Percentiles rank a stretch among this genome's conserved stretches.
Evolutionary conservation across 2,329 filamentous ascomycete species (phyloP).

Genomic region (Botrytis galanthina): DNA sequence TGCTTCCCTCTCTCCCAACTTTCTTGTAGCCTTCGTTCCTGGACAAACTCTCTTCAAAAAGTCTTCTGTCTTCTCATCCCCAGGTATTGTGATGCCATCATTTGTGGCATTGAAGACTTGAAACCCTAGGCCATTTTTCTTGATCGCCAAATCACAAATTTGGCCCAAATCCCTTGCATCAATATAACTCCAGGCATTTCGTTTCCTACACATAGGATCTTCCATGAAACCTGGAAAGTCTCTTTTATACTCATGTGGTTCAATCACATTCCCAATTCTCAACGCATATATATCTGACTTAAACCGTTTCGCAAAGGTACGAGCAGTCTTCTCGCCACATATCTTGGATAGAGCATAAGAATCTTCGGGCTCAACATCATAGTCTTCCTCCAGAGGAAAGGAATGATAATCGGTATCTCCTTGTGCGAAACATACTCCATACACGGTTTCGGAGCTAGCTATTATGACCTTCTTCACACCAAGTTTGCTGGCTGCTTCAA

Average conservation of each 20-base stretch:
- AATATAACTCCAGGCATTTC: background rate
- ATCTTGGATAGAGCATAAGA: slow-evolving; percentile 61
- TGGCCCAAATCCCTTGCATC: background rate
- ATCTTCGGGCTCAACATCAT: slow-evolving; percentile 51
- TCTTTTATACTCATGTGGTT: background rate
- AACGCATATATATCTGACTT: background rate
- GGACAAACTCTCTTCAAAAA: background rate
- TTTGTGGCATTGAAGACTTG: background rate
- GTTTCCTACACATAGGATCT: background rate
- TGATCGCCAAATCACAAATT: background rate
- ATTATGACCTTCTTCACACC: slow-evolving; percentile 60
- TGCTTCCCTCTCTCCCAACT: background rate
- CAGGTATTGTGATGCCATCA: background rate
- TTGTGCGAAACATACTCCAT: slow-evolving; percentile 61
- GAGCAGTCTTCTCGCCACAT: slow-evolving; percentile 55
- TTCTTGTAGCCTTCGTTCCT: background rate
- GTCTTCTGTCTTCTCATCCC: background rate
- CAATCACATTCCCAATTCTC: background rate
- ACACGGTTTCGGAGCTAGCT: slow-evolving; percentile 57
- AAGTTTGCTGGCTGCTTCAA: slow-evolving; percentile 61
- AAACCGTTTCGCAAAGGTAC: slow-evolving; percentile 28
- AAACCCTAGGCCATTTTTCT: background rate
- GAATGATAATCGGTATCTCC: slow-evolving; percentile 54
- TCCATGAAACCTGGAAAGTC: background rate
- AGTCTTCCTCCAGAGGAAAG: slow-evolving; percentile 52